Conservation (phyloP, 306 rosid species). For the Casuarina cunninghamiana region DNA sequence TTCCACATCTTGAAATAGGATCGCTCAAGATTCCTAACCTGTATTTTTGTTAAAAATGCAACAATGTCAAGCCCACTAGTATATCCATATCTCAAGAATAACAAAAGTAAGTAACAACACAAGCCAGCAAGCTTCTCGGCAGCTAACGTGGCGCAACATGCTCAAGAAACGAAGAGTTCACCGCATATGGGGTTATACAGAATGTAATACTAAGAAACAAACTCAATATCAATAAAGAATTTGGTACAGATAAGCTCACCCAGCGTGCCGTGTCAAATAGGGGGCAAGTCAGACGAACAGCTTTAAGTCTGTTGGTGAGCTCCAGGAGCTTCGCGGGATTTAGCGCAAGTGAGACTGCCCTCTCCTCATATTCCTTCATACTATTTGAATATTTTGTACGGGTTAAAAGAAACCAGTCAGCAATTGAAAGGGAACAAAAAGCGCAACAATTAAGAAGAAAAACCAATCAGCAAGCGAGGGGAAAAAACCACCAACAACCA, state of each 20-base stretch:
- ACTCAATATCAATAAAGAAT: neutral
- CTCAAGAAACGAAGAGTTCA: neutral
- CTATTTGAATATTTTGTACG: slow-evolving; percentile 34
- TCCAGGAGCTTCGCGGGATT: slow-evolving; percentile 76
- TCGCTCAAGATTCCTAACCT: slow-evolving; percentile 62
- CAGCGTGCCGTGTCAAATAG: slow-evolving; percentile 91
- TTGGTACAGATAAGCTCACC: slow-evolving; percentile 42
- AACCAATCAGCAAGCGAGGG: neutral
- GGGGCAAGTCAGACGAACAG: slow-evolving; percentile 84
- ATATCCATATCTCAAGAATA: neutral
- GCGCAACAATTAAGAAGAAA: neutral
- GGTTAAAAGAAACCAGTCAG: neutral
- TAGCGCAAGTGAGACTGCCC: slow-evolving; percentile 82
- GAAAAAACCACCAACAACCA: neutral
- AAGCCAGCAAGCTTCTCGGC: neutral
- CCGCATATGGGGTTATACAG: neutral
- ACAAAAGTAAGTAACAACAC: neutral
- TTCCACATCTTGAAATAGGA: slow-evolving; percentile 57
- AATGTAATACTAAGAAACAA: neutral
- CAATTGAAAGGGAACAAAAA: neutral
- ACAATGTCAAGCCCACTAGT: slow-evolving; percentile 1
- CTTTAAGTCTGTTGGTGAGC: slow-evolving; percentile 73
- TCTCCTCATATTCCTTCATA: slow-evolving; percentile 92
- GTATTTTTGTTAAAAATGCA: slow-evolving; percentile 10
- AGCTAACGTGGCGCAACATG: neutral